Evolutionary conservation across 2,329 filamentous ascomycete genomes (phyloP).

Genomic region (Arthrinium phaeospermum): DNA sequence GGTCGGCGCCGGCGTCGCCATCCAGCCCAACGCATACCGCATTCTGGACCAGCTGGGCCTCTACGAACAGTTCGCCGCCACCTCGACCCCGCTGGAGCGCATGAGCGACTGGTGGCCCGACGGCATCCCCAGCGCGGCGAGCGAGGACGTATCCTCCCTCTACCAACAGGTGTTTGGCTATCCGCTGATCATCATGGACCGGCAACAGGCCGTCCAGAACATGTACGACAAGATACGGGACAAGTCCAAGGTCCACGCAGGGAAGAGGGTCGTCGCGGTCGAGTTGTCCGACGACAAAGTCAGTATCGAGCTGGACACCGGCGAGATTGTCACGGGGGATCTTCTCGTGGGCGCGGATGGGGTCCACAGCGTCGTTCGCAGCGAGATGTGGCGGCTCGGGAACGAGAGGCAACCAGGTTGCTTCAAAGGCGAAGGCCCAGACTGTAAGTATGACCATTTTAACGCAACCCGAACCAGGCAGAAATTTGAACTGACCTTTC

Average conservation of each 20-base stretch:
- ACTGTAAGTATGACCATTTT: background rate
- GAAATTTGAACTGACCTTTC: background rate
- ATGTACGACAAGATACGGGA: conserved; percentile 28
- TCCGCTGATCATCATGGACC: conserved; percentile 28
- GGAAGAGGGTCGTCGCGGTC: conserved; percentile 27
- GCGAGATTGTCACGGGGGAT: conserved; percentile 21
- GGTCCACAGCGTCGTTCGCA: conserved; percentile 24
- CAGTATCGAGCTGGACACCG: conserved; percentile 21
- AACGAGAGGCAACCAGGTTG: conserved; percentile 13
- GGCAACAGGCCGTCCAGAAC: conserved; percentile 29
- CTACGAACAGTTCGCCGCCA: conserved; percentile 36
- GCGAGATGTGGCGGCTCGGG: conserved; percentile 20
- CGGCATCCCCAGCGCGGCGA: conserved; percentile 4
- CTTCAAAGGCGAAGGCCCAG: background rate
- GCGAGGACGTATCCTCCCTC: conserved; percentile 23
- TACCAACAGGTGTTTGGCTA: conserved; percentile 26
- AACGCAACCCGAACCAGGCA: background rate
- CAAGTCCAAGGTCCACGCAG: conserved; percentile 36
- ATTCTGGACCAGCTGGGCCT: conserved; percentile 50
- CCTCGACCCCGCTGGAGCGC: conserved; percentile 17
- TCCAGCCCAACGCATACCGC: conserved; percentile 42
- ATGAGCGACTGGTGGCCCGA: conserved; percentile 23
- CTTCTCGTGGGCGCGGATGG: conserved; percentile 30
- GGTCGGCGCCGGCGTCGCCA: conserved; percentile 47
- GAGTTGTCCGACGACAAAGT: conserved; percentile 24